Evolutionary conservation across 2,329 filamentous ascomycete species (phyloP).

Genomic region (Coniochaeta hoffmannii): DNA sequence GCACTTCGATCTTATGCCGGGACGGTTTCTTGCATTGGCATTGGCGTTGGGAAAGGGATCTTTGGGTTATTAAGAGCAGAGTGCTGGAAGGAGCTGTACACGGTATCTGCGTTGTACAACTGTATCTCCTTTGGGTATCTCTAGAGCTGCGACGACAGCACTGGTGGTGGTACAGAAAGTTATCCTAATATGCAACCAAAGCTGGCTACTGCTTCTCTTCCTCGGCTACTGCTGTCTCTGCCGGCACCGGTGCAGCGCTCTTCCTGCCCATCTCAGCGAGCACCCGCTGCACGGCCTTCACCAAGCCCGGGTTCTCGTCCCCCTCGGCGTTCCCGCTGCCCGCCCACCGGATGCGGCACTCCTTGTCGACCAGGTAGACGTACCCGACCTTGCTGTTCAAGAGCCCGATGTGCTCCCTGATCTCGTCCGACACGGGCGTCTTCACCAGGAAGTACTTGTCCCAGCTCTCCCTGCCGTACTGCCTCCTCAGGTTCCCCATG

Average conservation of each 20-base stretch:
- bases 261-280: constrained; percentile 47
- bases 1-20: too few relatives aligned
- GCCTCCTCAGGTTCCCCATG: constrained; percentile 41
- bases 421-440: constrained; percentile 50
- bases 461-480: constrained; percentile 46
- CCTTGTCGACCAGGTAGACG: constrained; percentile 79
- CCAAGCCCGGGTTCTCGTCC: constrained; percentile 60
- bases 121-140: constrained; percentile 3
- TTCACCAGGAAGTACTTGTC: constrained; percentile 54
- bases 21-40: neutral
- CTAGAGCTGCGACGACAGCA: constrained; percentile 1
- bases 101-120: neutral
- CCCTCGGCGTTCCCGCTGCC: constrained; percentile 65
- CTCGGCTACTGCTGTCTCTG: constrained; percentile 1
- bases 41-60: neutral
- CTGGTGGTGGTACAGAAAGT: constrained; percentile 2
- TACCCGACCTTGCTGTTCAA: constrained; percentile 92
- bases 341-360: constrained; percentile 91
- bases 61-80: neutral
- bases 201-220: constrained; percentile 5
- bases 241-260: constrained; percentile 8
- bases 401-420: constrained; percentile 58
- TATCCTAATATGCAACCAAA: neutral
- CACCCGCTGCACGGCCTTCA: constrained; percentile 55
- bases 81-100: neutral